Base-by-base conservation (phyloP, 495 filamentous ascomycete genomes). In the Penicillium nucicola region DNA sequence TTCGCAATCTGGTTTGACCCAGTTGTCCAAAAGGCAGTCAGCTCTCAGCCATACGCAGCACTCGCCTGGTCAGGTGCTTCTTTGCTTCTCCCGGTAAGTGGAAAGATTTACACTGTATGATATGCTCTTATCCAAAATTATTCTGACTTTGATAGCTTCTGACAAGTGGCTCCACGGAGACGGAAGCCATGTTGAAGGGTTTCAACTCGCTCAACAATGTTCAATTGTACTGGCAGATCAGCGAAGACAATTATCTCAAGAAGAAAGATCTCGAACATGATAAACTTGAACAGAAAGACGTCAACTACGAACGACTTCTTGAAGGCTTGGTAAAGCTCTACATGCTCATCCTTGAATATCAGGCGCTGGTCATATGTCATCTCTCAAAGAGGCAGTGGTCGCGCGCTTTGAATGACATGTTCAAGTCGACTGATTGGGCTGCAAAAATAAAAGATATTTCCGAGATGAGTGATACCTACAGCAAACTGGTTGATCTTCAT, bases 261-360 rank as follows among this genome's bases (percentile, higher is more conserved):
- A 23, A 23, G 22, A 23, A 23, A 23, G 22, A 7, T 23, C 22
- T 23, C 22, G 8, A 31, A 3, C 2, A 42, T 18, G 4, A 23
- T 5, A 23, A 23, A 0, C 7, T 1, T 23, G 22, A 23, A 15
- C 30, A 44, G 15, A 15, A 36, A 33, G 15, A 2, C 12, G 32
- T 51, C 19, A 20, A 23, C 7, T 23, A 23, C 22, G 22, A 23
- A 23, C 22, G 7, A 7, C 22, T 23, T 1, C 22, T 33, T 4
- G 14, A 45, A 3, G 31, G 28, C 10, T 28, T 51, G 15, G 31
- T 19, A 4, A 45, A 37, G 17, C 40, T 51, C 48, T 72, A 72
- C 49, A 65, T 59, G 0, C 23, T 53, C 14, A 53, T 72, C 17
- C 53, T 72, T 36, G 63, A 68, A 40, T 70, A 71, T 43, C 62